Base-by-base conservation (phyloP, 192 early-diverging fungal species). In the Nowakowskiella sp. region DNA sequence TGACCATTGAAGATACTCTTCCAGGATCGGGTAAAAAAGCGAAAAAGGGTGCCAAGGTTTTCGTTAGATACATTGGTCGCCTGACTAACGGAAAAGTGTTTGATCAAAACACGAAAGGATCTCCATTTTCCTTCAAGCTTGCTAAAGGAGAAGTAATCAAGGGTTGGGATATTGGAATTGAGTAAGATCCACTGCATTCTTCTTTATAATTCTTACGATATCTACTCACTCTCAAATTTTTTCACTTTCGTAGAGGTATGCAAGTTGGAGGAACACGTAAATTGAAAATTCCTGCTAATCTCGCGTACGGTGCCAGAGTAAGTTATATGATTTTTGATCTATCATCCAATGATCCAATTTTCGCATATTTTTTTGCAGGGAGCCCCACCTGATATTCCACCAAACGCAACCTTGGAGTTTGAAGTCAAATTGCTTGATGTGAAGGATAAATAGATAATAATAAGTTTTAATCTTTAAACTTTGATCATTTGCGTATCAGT, bases 51-150 rank as follows among this genome's bases (percentile, higher is more conserved):
- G 51, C 60, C 51, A 53, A 77, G 66, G 74, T 86, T 50, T 77
- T 79, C 48, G 87, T 95, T 71, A 86, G 92, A 66, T 97, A 97
- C 78, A 89, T 97, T 64, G 94, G 94, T 53, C 86, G 83, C 64
- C 75, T 97, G 43, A 75, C 70, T 50, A 92, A 77, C 74, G 94
- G 94, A 61, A 96, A 90, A 68, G 88, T 92, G 22, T 97, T 97
- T 75, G 94, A 97, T 82, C 76, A 84, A 72, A 94, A 94, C 80
- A 88, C 81, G 39, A 82, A 78, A 57, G 92, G 92, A 48, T 78
- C 84, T 56, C 89, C 91, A 0, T 93, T 97, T 73, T 80, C 64
- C 64, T 94, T 97, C 79, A 77, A 77, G 44, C 73, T 97, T 31
- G 91, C 90, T 24, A 66, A 61, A 43, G 76, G 76, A 9, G 90